phyloP scores from a whole-genome alignment of 2,329 filamentous ascomycete species.

The Annulohypoxylon truncatum region DNA sequence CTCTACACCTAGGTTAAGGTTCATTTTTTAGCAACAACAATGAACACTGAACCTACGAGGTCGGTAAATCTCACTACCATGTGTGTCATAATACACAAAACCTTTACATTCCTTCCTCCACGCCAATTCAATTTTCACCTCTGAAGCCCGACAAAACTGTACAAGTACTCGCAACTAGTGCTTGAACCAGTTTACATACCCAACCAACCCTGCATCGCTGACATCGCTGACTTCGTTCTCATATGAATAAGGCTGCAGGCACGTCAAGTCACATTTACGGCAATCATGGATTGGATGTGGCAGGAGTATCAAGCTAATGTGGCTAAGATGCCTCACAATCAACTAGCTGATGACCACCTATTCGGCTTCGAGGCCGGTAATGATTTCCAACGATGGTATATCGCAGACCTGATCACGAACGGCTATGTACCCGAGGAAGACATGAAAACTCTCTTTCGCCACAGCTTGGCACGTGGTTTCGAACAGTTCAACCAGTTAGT shows the following conservation, averaged over 20 bases:
- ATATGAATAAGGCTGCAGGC: not conserved
- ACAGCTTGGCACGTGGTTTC: constrained; percentile 49
- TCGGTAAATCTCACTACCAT: no score
- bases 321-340: constrained; percentile 10
- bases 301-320: constrained; percentile 20
- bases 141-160: not conserved
- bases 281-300: constrained; percentile 28
- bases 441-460: constrained; percentile 42
- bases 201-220: not conserved
- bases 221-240: not conserved
- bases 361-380: constrained; percentile 50
- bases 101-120: not conserved
- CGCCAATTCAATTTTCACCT: not conserved
- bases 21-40: no score
- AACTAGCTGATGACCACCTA: constrained; percentile 46
- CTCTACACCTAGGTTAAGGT: no score
- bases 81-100: no score
- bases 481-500: constrained; percentile 53
- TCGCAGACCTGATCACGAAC: constrained; percentile 44
- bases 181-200: not conserved
- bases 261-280: not conserved
- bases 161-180: not conserved
- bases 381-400: constrained; percentile 45
- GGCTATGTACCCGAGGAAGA: constrained; percentile 44
- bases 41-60: no score